Evolutionary conservation across 2,329 filamentous ascomycete species (phyloP).

Genomic region (Dendrostoma leiphaemia): DNA sequence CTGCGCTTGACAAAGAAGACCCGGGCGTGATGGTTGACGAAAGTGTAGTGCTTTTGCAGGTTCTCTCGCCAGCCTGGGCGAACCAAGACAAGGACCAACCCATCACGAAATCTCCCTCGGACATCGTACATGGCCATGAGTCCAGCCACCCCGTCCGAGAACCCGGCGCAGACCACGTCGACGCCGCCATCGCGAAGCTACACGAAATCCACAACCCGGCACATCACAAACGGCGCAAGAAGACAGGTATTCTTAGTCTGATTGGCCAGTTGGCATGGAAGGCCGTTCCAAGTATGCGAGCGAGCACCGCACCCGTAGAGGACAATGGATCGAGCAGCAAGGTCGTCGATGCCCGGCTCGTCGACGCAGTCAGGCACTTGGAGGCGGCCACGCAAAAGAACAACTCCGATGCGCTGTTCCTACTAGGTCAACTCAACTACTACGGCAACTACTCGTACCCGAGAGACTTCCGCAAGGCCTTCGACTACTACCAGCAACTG

Average conservation of each 20-base stretch:
- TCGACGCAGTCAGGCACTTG: conserved; percentile 51
- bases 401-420: conserved; percentile 81
- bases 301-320: conserved; percentile 43
- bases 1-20: conserved; percentile 12
- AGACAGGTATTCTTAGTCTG: conserved; percentile 41
- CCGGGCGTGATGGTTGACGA: conserved; percentile 18
- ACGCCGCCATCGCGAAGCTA: conserved; percentile 49
- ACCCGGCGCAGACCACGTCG: conserved; percentile 52
- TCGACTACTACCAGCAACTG: conserved; percentile 76
- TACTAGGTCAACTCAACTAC: conserved; percentile 94
- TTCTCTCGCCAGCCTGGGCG: conserved; percentile 34
- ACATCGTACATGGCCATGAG: conserved; percentile 17
- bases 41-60: conserved; percentile 47
- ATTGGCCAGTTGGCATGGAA: conserved; percentile 44
- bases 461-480: conserved; percentile 75
- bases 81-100: conserved; percentile 32
- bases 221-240: conserved; percentile 41
- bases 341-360: conserved; percentile 40
- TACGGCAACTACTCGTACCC: conserved; percentile 92
- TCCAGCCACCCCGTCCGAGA: conserved; percentile 13
- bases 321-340: conserved; percentile 24
- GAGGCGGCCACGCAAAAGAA: conserved; percentile 52
- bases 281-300: conserved; percentile 48
- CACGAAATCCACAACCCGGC: conserved; percentile 45
- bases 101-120: conserved; percentile 11